Conservation (phyloP, 495 filamentous ascomycete species). For the Xylaria castorea region DNA sequence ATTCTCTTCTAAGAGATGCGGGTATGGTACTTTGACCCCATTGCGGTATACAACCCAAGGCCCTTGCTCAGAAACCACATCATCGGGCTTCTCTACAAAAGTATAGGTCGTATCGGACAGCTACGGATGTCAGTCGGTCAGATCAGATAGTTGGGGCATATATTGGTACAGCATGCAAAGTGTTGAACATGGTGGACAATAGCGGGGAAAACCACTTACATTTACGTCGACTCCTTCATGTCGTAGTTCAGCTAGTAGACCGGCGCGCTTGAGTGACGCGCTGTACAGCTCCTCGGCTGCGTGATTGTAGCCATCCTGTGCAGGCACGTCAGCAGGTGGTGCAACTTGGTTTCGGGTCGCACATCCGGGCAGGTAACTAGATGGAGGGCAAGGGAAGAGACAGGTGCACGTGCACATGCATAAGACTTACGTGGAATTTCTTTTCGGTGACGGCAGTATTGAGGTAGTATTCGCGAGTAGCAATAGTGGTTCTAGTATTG, state of each 20-base stretch:
- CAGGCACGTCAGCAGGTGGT: slow-evolving; percentile 29
- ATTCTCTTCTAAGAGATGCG: slow-evolving; percentile 35
- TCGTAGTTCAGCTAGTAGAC: slow-evolving; percentile 45
- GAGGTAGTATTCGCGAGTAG: slow-evolving; percentile 29
- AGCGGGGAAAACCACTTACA: slow-evolving; percentile 43
- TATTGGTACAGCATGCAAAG: background rate
- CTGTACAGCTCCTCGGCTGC: slow-evolving; percentile 45
- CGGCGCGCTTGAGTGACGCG: slow-evolving; percentile 43
- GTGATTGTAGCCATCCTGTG: slow-evolving; percentile 39
- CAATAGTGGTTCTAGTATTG: slow-evolving; percentile 26
- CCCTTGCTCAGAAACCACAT: slow-evolving; percentile 42
- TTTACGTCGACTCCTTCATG: slow-evolving; percentile 45
- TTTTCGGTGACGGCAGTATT: slow-evolving; percentile 25
- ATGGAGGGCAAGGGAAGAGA: background rate
- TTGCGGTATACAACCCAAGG: slow-evolving; percentile 38
- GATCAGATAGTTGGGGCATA: background rate
- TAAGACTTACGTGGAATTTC: slow-evolving; percentile 34
- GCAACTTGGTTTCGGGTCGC: slow-evolving; percentile 20
- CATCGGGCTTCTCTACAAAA: slow-evolving; percentile 42
- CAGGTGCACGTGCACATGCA: background rate
- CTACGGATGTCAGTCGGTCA: slow-evolving; percentile 36
- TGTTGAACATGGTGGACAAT: background rate
- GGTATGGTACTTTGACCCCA: slow-evolving; percentile 46
- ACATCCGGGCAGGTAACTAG: slow-evolving; percentile 7
- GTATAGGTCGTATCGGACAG: slow-evolving; percentile 42